Conservation (phyloP, 2,329 filamentous ascomycete genomes). For the Penicillium digitatum region DNA sequence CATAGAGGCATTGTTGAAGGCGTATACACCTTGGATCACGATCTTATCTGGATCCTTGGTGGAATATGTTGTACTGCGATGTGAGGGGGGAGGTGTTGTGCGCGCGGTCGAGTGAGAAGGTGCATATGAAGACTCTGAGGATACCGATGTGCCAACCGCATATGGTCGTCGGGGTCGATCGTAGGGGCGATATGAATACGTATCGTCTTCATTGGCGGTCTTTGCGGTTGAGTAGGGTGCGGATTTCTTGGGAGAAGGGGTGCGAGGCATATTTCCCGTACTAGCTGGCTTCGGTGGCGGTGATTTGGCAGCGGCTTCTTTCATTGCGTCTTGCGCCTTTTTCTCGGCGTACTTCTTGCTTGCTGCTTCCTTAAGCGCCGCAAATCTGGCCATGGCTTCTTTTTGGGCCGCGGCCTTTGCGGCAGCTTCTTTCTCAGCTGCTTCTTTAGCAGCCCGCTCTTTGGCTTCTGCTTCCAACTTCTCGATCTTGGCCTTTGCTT, state of each 20-base stretch:
- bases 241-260: constrained; percentile 41
- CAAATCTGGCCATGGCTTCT: constrained; percentile 38
- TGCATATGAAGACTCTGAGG: constrained; percentile 83
- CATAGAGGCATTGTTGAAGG: constrained; percentile 84
- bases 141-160: constrained; percentile 65
- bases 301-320: constrained; percentile 24
- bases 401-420: constrained; percentile 37
- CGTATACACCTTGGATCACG: constrained; percentile 86
- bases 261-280: constrained; percentile 32
- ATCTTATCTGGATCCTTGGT: constrained; percentile 95
- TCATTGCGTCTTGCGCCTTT: constrained; percentile 35
- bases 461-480: constrained; percentile 34
- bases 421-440: constrained; percentile 65
- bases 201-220: constrained; percentile 54
- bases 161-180: constrained; percentile 62
- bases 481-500: constrained; percentile 31
- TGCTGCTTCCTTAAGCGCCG: constrained; percentile 39
- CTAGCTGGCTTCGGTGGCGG: constrained; percentile 35
- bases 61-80: constrained; percentile 71
- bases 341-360: constrained; percentile 39
- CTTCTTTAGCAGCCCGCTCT: constrained; percentile 34
- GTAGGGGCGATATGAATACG: constrained; percentile 72
- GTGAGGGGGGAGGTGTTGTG: constrained; percentile 77
- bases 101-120: constrained; percentile 77
- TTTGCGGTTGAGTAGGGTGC: constrained; percentile 34